Percentiles rank a stretch among this genome's conserved stretches.
phyloP scores from a whole-genome alignment of 352 stramenopile genomes.

The Elongisporangium prolatum region DNA sequence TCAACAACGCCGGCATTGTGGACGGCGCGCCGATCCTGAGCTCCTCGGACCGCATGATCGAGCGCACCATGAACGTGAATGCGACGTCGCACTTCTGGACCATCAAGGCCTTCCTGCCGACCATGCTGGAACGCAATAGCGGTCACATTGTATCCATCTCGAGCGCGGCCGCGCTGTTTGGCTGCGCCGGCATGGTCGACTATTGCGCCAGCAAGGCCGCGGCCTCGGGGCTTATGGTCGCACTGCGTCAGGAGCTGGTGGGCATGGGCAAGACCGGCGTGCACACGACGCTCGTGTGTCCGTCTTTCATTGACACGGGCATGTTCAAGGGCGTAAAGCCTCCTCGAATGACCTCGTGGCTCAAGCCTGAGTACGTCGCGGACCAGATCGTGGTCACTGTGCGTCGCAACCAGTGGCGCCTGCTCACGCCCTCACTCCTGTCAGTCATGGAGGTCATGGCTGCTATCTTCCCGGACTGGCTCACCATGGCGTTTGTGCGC shows the following conservation, averaged over 20 bases:
- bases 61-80: constrained; percentile 46
- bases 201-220: constrained; percentile 50
- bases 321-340: constrained; percentile 59
- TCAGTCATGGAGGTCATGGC: constrained; percentile 25
- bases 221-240: constrained; percentile 34
- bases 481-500: constrained; percentile 31
- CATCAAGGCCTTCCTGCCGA: constrained; percentile 40
- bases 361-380: constrained; percentile 42
- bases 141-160: constrained; percentile 47
- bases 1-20: constrained; percentile 60
- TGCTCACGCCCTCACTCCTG: constrained; percentile 31
- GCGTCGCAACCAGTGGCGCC: constrained; percentile 35
- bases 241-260: constrained; percentile 45
- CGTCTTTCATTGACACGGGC: constrained; percentile 52
- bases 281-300: constrained; percentile 49
- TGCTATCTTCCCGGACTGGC: constrained; percentile 28
- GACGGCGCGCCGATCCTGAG: constrained; percentile 31
- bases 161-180: constrained; percentile 40
- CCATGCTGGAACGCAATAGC: constrained; percentile 31
- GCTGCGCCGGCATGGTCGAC: constrained; percentile 44
- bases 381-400: constrained; percentile 40
- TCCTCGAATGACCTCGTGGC: constrained; percentile 28
- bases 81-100: constrained; percentile 47
- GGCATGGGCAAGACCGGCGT: constrained; percentile 29
- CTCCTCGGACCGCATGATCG: constrained; percentile 33